Evolutionary conservation across 2,329 filamentous ascomycete species (phyloP), one percentile per base, ranked within the genome.

Genomic region (Botrytis deweyae): DNA sequence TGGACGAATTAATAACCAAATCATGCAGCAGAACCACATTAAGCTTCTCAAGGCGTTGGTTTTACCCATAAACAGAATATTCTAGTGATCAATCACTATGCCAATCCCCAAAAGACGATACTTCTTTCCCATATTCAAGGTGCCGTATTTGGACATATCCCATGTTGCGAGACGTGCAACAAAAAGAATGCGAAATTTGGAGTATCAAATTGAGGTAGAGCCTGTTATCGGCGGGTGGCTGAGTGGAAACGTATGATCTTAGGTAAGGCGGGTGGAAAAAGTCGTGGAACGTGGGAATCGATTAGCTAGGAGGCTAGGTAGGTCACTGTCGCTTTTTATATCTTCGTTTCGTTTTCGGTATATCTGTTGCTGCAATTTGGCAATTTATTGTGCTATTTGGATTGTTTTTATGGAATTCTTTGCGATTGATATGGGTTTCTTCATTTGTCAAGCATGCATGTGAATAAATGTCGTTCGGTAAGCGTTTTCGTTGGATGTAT

Each of bases 141-240:
- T 12, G 46, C 70, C 70, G 61, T 38, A 58, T 72, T 72, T 67
- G 36, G 46, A 22, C 61, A 58, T 72, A 55, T 72, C 38, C 61
- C 70, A 72, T 72, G 61, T 72, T 36, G 70, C 25, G 61, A 72
- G 70, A 72, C 29, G 70, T 72, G 70, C 70, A 72, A 72, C 70
- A 67, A 72, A 70, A 72, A 40, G 22, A 29, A 20, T 5, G 20
- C 16, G 44, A 36, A 58, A 58, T 14, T 58, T 29, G 33, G 18
- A 25, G 42, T 25, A 22, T 20, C 42, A 36, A n/a, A n/a, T 36
- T 44, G 20, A 55, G 5, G 44, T 36, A n/a, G 55, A 59, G 40
- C 42, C 44, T 70, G 68, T 42, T 38, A 70, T 36, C 40, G 10
- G 40, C 18, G 22, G 55, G 68, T 71, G 69, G 69, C 69, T 71